Base-by-base conservation (phyloP, 768 basidiomycete genomes). In the Hortiboletus flavorubellus region DNA sequence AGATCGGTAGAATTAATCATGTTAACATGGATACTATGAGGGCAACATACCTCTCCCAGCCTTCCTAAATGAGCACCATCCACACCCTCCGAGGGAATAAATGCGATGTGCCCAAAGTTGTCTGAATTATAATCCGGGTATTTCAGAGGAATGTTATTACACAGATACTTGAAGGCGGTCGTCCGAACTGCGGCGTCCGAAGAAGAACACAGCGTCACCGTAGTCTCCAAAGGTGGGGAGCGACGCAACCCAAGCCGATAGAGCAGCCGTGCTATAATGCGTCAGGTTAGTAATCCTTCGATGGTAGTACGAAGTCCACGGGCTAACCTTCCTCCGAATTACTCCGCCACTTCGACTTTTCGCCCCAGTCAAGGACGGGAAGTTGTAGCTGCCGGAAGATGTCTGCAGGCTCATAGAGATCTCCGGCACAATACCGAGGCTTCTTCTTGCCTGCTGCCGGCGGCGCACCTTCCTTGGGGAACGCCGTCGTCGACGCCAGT, bases 281-380 rank as follows among this genome's bases (percentile, higher is more conserved):
- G 26, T 33, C 3, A 52, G 16, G 21, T 64, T n/a, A 60, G 42
- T 54, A 14, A 53, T 15, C 1, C 23, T 26, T 11, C 21, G 23
- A 18, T 41, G 40, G 1, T 3, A 9, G 2, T 34, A 45, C n/a
- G 39, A 55, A 35, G 18, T 49, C 37, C 46, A 23, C 53, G 5
- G 5, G 41, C 73, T 34, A 39, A 89, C 94, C 93, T 86, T 97
- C 95, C 30, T 93, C 92, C 0, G 93, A 93, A 10, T 79, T 81
- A 5, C 77, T 71, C 55, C 81, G 80, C 96, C 96, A 99, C 68
- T 88, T 93, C 2, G 74, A 73, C 55, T 84, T 76, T 29, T 75
- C 76, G 1, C 89, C 87, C 96, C 96, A 99, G 61, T 93, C 92
- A 41, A 98, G 77, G 3, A 97, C 67, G 4, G 95, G 93, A 23